Evolutionary conservation across 495 filamentous ascomycete species (phyloP), one percentile per base, ranked within the genome.

Genomic region (Xylaria flabelliformis): DNA sequence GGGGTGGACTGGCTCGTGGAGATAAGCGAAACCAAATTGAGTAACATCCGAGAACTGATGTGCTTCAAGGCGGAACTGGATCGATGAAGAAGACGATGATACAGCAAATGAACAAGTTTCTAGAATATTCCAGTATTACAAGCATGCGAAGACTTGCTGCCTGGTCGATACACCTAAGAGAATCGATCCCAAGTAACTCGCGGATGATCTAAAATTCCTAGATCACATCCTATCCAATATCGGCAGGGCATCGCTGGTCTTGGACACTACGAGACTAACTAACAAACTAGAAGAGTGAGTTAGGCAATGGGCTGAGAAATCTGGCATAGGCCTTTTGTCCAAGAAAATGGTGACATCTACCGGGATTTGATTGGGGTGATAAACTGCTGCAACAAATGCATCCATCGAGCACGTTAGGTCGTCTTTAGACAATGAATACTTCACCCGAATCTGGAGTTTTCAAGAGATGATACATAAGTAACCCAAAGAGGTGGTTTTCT

Each of bases 371-470:
- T 44, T 72, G 68, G 75, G 76, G 68, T 79, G 55, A 50, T 79
- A 26, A 79, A 79, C 65, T 75, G 73, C 65, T 79, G 73, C 55
- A 69, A 75, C 9, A 77, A 73, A 13, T 74, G 69, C 59, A 63
- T 76, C 63, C 59, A 63, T 76, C 63, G 71, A 58, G 13, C 76
- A 65, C 13, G 67, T 79, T 19, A 67, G 26, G 39, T 66, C 67
- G 17, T 69, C 77, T 21, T 77, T 77, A 62, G 68, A 73, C 32
- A 77, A 77, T 41, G 19, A 67, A n/a, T 79, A 77, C 62, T 79
- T 79, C 65, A 51, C 71, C 12, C 34, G 72, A 24, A 72, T 78
- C 15, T 78, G 76, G 75, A 79, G 72, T 13, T 77, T 79, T 24
- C 77, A 79, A 58, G 77, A 77, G 55, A 79, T 79, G 73, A 26